A percentile compares a stretch with the other conserved stretches of the same genome.
phyloP scores from a whole-genome alignment of 2,329 filamentous ascomycete species.

The Endocalyx cinctus region DNA sequence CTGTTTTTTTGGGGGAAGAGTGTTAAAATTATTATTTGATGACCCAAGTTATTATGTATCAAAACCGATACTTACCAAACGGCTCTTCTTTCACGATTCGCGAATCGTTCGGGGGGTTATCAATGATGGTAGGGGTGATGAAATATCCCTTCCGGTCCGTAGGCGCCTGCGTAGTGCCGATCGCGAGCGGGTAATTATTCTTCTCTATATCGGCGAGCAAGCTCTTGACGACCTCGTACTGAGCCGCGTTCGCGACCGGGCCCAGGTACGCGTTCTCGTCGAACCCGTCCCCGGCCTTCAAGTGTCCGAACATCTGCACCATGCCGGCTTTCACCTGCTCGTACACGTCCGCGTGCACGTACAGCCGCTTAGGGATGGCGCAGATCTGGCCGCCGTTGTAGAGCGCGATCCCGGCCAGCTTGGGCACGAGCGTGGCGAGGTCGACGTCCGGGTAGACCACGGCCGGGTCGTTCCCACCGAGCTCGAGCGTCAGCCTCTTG shows the following conservation, averaged over 20 bases:
- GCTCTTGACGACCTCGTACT: constrained; percentile 19
- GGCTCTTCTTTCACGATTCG: constrained; percentile 17
- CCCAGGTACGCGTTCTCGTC: neutral
- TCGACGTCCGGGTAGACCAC: constrained; percentile 49
- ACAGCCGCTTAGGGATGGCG: neutral
- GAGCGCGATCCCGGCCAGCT: neutral
- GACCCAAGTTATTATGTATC: neutral
- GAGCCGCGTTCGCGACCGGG: constrained; percentile 17
- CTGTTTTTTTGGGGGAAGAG: too few relatives aligned
- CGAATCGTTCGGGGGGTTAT: constrained; percentile 19
- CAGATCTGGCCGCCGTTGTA: neutral
- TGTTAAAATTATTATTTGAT: neutral
- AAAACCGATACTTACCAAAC: constrained; percentile 16
- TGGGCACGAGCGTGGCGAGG: neutral
- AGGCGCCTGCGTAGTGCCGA: constrained; percentile 4
- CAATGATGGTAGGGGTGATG: constrained; percentile 15
- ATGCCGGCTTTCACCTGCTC: neutral
- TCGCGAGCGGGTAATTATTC: constrained; percentile 12
- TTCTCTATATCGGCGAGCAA: constrained; percentile 19
- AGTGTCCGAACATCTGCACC: neutral
- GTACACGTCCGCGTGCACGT: neutral
- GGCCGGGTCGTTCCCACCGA: constrained; percentile 51
- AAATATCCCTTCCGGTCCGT: constrained; percentile 9
- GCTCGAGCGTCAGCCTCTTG: constrained; percentile 51
- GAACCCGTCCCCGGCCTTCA: neutral